Percentiles rank a stretch among this genome's conserved stretches.
phyloP scores from a whole-genome alignment of 805 yeast species.

The Lachancea kluyveri region DNA sequence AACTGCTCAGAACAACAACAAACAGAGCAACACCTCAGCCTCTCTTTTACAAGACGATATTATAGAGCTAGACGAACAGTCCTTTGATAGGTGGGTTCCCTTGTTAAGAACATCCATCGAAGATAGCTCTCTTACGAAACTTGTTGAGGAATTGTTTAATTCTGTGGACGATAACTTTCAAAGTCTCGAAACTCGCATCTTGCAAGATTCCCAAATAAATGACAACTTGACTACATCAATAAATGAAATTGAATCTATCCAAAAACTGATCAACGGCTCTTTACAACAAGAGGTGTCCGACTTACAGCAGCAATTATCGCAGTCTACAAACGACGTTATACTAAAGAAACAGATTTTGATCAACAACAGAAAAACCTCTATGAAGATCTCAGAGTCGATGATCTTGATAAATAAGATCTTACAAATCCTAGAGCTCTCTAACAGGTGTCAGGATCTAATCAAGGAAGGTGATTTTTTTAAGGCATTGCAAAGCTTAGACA shows the following conservation, averaged over 20 bases:
- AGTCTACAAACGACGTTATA: slow-evolving; percentile 61
- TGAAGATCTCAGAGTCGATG: slow-evolving; percentile 66
- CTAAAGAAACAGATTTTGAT: slow-evolving; percentile 54
- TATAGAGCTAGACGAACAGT: slow-evolving; percentile 23
- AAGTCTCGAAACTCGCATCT: slow-evolving; percentile 25
- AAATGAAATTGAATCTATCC: slow-evolving; percentile 55
- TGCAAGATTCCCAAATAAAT: slow-evolving; percentile 30
- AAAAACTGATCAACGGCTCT: slow-evolving; percentile 49
- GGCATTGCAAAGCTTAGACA: slow-evolving; percentile 79
- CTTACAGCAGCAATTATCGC: slow-evolving; percentile 52
- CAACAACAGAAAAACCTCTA: slow-evolving; percentile 54
- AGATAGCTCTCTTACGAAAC: slow-evolving; percentile 16
- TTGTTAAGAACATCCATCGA: slow-evolving; percentile 25
- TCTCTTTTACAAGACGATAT: slow-evolving; percentile 13
- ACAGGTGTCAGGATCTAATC: slow-evolving; percentile 76
- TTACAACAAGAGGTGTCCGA: slow-evolving; percentile 43
- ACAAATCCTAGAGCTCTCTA: slow-evolving; percentile 78
- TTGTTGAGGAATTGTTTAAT: slow-evolving; percentile 24
- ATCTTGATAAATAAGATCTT: slow-evolving; percentile 65
- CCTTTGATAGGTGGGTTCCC: slow-evolving; percentile 32
- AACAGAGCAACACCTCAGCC: slow-evolving; percentile 1
- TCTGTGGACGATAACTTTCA: slow-evolving; percentile 32
- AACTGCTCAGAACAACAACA: slow-evolving; percentile 1
- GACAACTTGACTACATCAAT: slow-evolving; percentile 42
- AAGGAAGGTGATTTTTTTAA: slow-evolving; percentile 71